Percentiles rank a stretch among this genome's conserved stretches.
Conservation (phyloP, 768 basidiomycete species). For the Xerocomellus intermedius region DNA sequence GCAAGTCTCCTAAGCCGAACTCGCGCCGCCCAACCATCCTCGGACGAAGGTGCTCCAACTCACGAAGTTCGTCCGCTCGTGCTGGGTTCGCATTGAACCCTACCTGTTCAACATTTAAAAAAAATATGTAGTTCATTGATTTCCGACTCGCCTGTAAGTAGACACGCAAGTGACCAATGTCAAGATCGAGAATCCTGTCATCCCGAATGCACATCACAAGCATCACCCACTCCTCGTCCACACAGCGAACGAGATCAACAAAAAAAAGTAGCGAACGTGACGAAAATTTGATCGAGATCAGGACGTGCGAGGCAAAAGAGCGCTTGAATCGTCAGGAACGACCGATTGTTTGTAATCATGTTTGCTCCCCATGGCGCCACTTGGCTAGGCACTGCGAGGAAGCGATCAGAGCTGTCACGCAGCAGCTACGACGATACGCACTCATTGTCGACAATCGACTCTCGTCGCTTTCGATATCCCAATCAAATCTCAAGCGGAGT, state of each 20-base stretch:
- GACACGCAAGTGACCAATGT: constrained; percentile 3
- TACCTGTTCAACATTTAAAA: neutral
- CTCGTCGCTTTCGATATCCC: constrained; percentile 11
- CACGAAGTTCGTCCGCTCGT: constrained; percentile 12
- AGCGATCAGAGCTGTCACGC: neutral
- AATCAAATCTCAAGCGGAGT: constrained; percentile 5
- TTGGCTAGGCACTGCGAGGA: constrained; percentile 4
- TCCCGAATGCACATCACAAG: constrained; percentile 7
- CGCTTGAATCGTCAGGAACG: constrained; percentile 15
- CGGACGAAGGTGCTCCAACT: constrained; percentile 11
- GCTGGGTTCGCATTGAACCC: constrained; percentile 4
- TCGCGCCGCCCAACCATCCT: constrained; percentile 12
- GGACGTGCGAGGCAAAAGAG: constrained; percentile 15
- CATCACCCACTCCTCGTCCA: constrained; percentile 11
- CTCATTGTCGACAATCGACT: constrained; percentile 3
- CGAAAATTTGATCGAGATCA: constrained; percentile 5
- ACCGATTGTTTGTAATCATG: constrained; percentile 9
- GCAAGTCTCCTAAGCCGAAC: constrained; percentile 5
- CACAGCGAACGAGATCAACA: constrained; percentile 6
- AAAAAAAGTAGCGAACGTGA: constrained; percentile 8
- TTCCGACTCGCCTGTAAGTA: constrained; percentile 7
- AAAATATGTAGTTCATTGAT: neutral
- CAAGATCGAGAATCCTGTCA: constrained; percentile 12
- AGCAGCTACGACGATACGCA: neutral
- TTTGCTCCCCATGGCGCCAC: constrained; percentile 8